Conservation (phyloP, 148 eudicot species). For the Nyssa sinensis region DNA sequence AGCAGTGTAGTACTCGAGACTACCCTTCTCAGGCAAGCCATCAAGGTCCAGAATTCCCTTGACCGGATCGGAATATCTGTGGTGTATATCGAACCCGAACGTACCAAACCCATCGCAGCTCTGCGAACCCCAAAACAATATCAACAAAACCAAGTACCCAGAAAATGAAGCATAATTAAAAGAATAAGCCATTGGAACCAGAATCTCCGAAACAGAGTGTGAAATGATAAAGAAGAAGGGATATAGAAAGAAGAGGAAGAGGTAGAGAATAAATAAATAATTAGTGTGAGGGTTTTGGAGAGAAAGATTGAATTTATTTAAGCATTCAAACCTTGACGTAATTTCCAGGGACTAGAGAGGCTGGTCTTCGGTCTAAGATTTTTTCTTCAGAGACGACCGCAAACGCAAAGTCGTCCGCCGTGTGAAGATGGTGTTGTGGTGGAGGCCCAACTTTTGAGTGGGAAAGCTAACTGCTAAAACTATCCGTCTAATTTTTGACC, state of each 20-base stretch:
- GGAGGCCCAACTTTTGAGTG: too few relatives aligned
- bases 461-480: too few relatives aligned
- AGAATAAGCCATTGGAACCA: conserved; percentile 5
- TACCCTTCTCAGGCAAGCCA: conserved; percentile 67
- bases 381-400: not conserved
- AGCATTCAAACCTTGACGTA: not conserved
- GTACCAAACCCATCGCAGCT: conserved; percentile 41
- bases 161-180: not conserved
- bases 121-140: conserved; percentile 20
- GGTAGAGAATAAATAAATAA: not conserved
- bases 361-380: not conserved
- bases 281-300: not conserved
- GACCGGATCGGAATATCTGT: conserved; percentile 75
- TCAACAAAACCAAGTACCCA: conserved; percentile 3
- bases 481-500: too few relatives aligned
- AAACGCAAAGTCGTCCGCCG: not conserved
- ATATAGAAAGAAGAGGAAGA: not conserved
- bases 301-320: not conserved
- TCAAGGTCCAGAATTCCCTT: conserved; percentile 43
- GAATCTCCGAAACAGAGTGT: not conserved
- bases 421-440: not conserved
- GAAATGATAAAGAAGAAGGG: not conserved
- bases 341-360: not conserved
- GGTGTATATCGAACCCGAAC: conserved; percentile 70
- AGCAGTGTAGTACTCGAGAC: conserved; percentile 49